Conservation (phyloP, 2,329 filamentous ascomycete genomes). For the Cryphonectria naterciae region DNA sequence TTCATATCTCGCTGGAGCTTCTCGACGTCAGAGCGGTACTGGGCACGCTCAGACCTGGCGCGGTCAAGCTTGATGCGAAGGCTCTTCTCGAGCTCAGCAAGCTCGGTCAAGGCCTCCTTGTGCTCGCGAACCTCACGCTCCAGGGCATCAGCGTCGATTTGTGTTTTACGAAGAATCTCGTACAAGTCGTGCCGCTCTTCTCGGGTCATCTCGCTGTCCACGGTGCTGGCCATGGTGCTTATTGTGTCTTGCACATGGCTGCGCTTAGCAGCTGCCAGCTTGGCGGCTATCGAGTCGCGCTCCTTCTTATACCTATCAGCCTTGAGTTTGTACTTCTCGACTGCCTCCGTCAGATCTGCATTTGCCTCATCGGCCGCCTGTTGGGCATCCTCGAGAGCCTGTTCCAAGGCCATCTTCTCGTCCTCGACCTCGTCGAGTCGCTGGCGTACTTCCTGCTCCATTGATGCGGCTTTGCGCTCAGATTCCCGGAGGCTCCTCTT, state of each 20-base stretch:
- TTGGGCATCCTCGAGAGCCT: constrained; percentile 60
- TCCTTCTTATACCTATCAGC: constrained; percentile 57
- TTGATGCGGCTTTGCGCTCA: constrained; percentile 49
- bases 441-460: constrained; percentile 53
- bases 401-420: constrained; percentile 60
- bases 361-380: constrained; percentile 54
- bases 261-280: constrained; percentile 37
- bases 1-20: constrained; percentile 58
- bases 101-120: constrained; percentile 64
- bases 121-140: constrained; percentile 73
- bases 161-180: constrained; percentile 62
- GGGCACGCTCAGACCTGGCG: constrained; percentile 66
- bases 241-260: constrained; percentile 36
- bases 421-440: constrained; percentile 63
- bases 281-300: constrained; percentile 44
- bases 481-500: constrained; percentile 54
- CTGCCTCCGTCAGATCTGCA: constrained; percentile 47
- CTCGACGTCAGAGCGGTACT: constrained; percentile 57
- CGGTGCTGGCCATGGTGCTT: constrained; percentile 34
- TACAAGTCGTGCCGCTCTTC: constrained; percentile 65
- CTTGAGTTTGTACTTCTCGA: constrained; percentile 52
- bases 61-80: constrained; percentile 71
- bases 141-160: constrained; percentile 69
- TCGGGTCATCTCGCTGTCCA: constrained; percentile 46
- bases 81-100: constrained; percentile 60